Percentiles rank a stretch among this genome's conserved stretches.
phyloP scores from a whole-genome alignment of 1,139 yeast genomes.

The Pichia sp. region DNA sequence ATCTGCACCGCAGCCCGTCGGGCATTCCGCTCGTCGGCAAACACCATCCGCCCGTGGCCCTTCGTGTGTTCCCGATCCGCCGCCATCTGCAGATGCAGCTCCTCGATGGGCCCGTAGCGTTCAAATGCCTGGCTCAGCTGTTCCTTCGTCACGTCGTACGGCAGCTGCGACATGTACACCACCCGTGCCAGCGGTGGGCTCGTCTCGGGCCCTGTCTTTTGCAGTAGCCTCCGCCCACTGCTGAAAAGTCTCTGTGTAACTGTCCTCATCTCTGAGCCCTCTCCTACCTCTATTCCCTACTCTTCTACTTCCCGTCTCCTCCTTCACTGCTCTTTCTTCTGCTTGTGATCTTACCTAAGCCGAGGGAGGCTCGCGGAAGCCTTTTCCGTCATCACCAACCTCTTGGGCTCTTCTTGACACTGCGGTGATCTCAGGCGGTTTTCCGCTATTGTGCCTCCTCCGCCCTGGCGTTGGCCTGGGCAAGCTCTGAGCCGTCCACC shows the following conservation, averaged over 20 bases:
- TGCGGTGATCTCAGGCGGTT: background rate
- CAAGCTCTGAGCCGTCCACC: no score
- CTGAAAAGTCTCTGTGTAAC: background rate
- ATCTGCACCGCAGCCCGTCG: conserved; percentile 27
- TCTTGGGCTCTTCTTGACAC: no score
- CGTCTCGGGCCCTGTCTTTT: background rate
- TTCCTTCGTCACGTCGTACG: conserved; percentile 24
- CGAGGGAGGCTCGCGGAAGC: background rate
- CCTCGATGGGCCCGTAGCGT: conserved; percentile 23
- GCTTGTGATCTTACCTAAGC: no score
- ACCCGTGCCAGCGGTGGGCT: background rate
- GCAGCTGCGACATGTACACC: conserved; percentile 22
- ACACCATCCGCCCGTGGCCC: conserved; percentile 27
- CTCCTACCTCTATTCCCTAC: no score
- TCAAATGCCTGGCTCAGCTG: conserved; percentile 24
- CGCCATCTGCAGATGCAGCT: conserved; percentile 18
- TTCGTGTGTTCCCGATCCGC: conserved; percentile 19
- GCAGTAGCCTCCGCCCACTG: background rate
- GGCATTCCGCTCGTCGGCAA: conserved; percentile 21
- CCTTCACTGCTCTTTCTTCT: no score
- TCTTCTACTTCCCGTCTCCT: no score
- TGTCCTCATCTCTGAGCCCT: background rate
- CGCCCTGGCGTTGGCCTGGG: no score
- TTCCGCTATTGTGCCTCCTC: background rate
- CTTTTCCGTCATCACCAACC: background rate